These are phyloP conservation scores for Bacidia rubella DNA, from an alignment of 495 filamentous ascomycete species.

Conservation along the genomic window DNA sequence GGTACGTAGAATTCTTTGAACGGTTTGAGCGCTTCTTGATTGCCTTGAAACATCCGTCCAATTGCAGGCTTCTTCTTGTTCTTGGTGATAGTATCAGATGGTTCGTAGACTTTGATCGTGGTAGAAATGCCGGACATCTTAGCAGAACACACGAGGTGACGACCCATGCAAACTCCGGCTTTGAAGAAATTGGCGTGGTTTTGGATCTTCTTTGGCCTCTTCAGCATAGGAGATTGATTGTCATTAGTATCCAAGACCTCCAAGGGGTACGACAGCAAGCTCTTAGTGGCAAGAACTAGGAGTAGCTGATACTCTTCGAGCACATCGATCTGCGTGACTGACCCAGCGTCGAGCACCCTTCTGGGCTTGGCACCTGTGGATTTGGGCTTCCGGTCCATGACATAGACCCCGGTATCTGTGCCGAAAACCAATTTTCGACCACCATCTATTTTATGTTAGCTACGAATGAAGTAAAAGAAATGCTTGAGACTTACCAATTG, in stretches of 20 bases:
- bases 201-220: conserved; percentile 93
- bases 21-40: conserved; percentile 85
- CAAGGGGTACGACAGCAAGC: conserved; percentile 72
- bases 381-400: conserved; percentile 81
- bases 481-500: conserved; percentile 49
- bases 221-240: conserved; percentile 51
- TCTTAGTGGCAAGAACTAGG: conserved; percentile 86
- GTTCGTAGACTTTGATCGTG: conserved; percentile 96
- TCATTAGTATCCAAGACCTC: conserved; percentile 76
- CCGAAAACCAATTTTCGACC: conserved; percentile 88
- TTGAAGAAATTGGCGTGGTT: conserved; percentile 98
- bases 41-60: conserved; percentile 84
- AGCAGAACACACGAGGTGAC: conserved; percentile 88
- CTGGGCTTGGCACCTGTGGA: conserved; percentile 62
- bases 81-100: conserved; percentile 78
- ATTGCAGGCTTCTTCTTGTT: conserved; percentile 85
- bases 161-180: conserved; percentile 83
- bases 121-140: conserved; percentile 81
- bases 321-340: conserved; percentile 91
- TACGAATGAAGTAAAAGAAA: not conserved
- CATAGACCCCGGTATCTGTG: conserved; percentile 83
- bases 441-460: conserved; percentile 52
- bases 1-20: conserved; percentile 99
- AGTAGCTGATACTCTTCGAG: conserved; percentile 88
- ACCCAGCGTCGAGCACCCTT: conserved; percentile 69